These are phyloP conservation scores for Coleophoma cylindrospora DNA, from an alignment of 2,329 filamentous ascomycete species.

Conservation along the genomic window DNA sequence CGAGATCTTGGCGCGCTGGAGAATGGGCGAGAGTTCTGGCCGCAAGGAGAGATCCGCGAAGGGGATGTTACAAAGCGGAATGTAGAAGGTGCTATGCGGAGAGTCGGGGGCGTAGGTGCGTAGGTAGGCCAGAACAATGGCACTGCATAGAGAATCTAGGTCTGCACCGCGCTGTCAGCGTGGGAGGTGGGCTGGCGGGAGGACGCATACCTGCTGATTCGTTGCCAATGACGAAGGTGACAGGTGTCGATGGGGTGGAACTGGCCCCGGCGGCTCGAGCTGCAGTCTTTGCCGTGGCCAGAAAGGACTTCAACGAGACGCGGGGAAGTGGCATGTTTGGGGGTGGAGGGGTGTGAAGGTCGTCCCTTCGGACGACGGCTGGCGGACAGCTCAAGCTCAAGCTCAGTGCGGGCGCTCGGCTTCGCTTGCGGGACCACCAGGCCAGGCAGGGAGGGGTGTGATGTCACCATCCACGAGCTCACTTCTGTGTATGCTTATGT, in stretches of 20 bases:
- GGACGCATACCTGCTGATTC: conserved; percentile 54
- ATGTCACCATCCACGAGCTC: no score
- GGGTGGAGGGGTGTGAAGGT: background rate
- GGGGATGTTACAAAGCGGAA: conserved; percentile 69
- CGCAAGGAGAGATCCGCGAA: conserved; percentile 65
- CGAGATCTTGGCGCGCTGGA: conserved; percentile 53
- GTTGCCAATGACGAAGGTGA: conserved; percentile 56
- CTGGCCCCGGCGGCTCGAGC: conserved; percentile 39
- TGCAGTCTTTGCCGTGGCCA: conserved; percentile 43
- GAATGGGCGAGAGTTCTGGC: conserved; percentile 64
- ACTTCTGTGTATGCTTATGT: no score
- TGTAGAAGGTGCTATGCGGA: conserved; percentile 45
- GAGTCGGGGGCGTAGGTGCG: conserved; percentile 48
- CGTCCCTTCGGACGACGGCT: no score
- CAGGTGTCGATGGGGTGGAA: conserved; percentile 39
- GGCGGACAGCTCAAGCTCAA: no score
- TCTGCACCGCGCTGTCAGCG: conserved; percentile 39
- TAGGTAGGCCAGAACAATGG: conserved; percentile 70
- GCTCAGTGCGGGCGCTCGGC: no score
- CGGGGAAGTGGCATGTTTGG: conserved; percentile 22
- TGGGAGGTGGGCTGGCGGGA: background rate
- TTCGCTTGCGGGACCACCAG: no score
- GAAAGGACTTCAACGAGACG: conserved; percentile 42
- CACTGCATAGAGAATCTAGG: conserved; percentile 74
- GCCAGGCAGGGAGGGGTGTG: no score